Evolutionary conservation across 2,329 filamentous ascomycete genomes (phyloP).

Genomic region (Cyphellophora attinorum): DNA sequence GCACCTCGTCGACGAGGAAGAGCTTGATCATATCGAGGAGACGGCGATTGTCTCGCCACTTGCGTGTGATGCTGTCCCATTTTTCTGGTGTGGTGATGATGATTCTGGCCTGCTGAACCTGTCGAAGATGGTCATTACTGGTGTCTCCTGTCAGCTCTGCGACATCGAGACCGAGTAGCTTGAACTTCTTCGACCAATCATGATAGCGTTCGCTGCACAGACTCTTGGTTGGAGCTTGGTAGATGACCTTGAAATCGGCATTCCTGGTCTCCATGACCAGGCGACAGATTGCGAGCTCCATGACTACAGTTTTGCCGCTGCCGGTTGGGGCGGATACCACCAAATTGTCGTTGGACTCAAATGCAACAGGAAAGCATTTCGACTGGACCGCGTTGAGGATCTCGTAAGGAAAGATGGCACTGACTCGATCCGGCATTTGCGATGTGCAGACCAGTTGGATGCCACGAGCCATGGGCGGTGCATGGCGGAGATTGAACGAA

Average conservation of each 20-base stretch:
- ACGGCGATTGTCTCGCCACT: constrained; percentile 71
- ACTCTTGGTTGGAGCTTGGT: constrained; percentile 77
- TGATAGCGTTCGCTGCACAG: constrained; percentile 66
- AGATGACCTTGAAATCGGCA: constrained; percentile 68
- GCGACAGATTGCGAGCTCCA: constrained; percentile 74
- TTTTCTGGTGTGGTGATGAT: constrained; percentile 86
- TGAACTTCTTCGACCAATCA: constrained; percentile 72
- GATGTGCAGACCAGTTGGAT: constrained; percentile 51
- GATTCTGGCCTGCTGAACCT: constrained; percentile 65
- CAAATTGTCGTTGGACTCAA: constrained; percentile 61
- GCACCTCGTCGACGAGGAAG: constrained; percentile 79
- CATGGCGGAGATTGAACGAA: no score
- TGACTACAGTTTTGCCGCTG: constrained; percentile 72
- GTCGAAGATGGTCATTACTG: constrained; percentile 53
- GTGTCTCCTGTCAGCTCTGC: constrained; percentile 78
- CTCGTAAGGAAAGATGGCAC: constrained; percentile 60
- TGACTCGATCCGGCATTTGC: constrained; percentile 59
- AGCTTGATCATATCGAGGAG: constrained; percentile 67
- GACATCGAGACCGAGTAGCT: constrained; percentile 55
- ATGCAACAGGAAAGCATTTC: constrained; percentile 61
- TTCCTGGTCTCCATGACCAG: constrained; percentile 48
- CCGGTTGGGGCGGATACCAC: constrained; percentile 75
- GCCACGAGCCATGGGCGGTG: constrained; percentile 43
- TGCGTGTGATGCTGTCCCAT: constrained; percentile 81
- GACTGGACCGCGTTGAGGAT: constrained; percentile 78